A percentile compares a stretch with the other conserved stretches of the same genome.
phyloP scores from a whole-genome alignment of 768 basidiomycete species.

The Infundibulicybe gibba region DNA sequence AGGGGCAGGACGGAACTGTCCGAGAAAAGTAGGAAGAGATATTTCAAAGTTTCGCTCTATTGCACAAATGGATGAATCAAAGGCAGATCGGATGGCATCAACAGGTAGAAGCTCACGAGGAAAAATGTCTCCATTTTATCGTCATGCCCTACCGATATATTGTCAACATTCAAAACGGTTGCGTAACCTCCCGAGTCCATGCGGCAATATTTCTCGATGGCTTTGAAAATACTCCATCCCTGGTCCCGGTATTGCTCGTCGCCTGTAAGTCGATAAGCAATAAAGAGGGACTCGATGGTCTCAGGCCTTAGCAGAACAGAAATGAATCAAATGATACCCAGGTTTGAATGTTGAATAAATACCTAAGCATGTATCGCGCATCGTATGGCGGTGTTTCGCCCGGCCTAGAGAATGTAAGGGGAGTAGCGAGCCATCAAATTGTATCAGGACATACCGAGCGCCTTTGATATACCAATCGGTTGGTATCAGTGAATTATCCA shows the following conservation, averaged over 20 bases:
- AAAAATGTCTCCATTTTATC: constrained; percentile 98
- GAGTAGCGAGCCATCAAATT: constrained; percentile 1
- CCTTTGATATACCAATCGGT: constrained; percentile 92
- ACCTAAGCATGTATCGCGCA: constrained; percentile 90
- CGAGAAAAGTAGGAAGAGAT: constrained; percentile 86
- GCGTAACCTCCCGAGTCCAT: constrained; percentile 83
- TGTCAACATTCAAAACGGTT: constrained; percentile 81
- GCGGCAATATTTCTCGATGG: constrained; percentile 83
- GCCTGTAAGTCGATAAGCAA: constrained; percentile 87
- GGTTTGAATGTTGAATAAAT: constrained; percentile 1
- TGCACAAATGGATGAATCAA: background rate
- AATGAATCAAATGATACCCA: background rate
- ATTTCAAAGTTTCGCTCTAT: constrained; percentile 90
- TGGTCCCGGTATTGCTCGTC: constrained; percentile 74
- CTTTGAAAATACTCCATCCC: constrained; percentile 89
- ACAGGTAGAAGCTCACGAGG: constrained; percentile 48
- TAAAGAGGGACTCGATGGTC: constrained; percentile 90
- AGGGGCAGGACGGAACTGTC: constrained; percentile 73
- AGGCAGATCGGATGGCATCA: background rate
- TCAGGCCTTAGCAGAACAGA: constrained; percentile 57
- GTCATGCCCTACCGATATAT: constrained; percentile 57
- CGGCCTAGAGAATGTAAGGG: constrained; percentile 16
- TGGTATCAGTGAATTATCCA: constrained; percentile 27
- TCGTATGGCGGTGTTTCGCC: constrained; percentile 56
- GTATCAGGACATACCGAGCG: constrained; percentile 38